Conservation (phyloP, 768 basidiomycete genomes). For the Amanita phalloides region DNA sequence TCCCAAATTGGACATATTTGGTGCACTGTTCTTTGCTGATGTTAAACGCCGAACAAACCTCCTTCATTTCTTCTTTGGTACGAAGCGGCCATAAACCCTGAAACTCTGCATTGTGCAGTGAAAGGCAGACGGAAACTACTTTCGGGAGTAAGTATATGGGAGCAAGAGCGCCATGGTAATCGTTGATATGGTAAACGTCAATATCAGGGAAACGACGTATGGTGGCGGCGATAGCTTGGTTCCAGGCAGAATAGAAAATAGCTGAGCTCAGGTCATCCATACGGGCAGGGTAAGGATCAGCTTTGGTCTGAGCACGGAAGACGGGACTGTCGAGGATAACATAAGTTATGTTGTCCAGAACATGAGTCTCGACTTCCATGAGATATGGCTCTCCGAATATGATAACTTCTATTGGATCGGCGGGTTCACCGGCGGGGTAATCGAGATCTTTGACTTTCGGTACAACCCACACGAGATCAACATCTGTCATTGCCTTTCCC, state of each 20-base stretch:
- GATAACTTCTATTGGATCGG: conserved; percentile 91
- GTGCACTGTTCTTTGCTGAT: conserved; percentile 93
- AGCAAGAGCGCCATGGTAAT: conserved; percentile 90
- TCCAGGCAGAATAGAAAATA: conserved; percentile 98
- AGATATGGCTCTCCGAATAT: conserved; percentile 95
- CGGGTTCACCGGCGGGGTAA: conserved; percentile 84
- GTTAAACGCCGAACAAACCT: conserved; percentile 96
- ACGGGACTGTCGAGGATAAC: conserved; percentile 92
- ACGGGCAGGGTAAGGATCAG: conserved; percentile 91
- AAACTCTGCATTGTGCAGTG: conserved; percentile 95
- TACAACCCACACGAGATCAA: conserved; percentile 87
- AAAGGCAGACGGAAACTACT: conserved; percentile 82
- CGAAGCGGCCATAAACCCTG: conserved; percentile 94
- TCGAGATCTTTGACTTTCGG: conserved; percentile 94
- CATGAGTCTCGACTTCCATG: conserved; percentile 91
- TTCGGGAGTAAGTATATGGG: conserved; percentile 89
- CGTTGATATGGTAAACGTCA: conserved; percentile 92
- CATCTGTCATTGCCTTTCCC: conserved; percentile 98
- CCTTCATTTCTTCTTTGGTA: conserved; percentile 97
- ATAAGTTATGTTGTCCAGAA: conserved; percentile 91
- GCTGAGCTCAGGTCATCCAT: conserved; percentile 97
- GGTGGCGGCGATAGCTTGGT: conserved; percentile 90
- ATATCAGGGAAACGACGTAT: conserved; percentile 79
- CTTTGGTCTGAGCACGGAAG: conserved; percentile 92
- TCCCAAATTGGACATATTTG: conserved; percentile 96